Conservation (phyloP, 768 basidiomycete genomes). For the Leucogyrophana mollusca region DNA sequence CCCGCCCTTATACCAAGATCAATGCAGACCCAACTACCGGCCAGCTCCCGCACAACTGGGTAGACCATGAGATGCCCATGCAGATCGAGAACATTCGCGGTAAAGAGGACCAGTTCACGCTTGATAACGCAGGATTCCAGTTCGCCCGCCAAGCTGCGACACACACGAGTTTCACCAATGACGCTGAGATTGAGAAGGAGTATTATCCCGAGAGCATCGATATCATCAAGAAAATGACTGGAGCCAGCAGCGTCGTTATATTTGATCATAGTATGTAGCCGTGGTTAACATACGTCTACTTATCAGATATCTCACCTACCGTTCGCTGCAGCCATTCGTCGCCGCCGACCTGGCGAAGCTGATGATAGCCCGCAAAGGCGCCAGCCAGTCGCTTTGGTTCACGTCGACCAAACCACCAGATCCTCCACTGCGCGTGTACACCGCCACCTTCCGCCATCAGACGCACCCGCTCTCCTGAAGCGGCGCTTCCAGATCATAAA, state of each 20-base stretch:
- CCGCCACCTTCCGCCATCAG: conserved; percentile 40
- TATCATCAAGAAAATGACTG: conserved; percentile 37
- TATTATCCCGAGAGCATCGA: conserved; percentile 41
- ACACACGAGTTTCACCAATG: conserved; percentile 31
- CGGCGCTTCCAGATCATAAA: conserved; percentile 53
- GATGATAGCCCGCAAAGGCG: conserved; percentile 39
- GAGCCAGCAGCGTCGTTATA: conserved; percentile 36
- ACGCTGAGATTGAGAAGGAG: conserved; percentile 32
- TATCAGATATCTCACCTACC: not conserved
- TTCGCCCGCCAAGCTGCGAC: conserved; percentile 20
- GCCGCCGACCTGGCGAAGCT: conserved; percentile 34
- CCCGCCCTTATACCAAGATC: conserved; percentile 13
- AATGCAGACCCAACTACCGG: conserved; percentile 17
- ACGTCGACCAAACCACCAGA: conserved; percentile 44
- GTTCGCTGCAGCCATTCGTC: conserved; percentile 37
- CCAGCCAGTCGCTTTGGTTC: conserved; percentile 41
- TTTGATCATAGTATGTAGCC: conserved; percentile 40
- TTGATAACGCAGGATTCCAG: conserved; percentile 38
- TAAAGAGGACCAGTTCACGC: conserved; percentile 27
- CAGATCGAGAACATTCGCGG: conserved; percentile 33
- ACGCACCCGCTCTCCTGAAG: conserved; percentile 38
- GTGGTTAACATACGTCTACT: not conserved
- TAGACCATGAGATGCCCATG: conserved; percentile 9
- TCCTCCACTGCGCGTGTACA: conserved; percentile 42
- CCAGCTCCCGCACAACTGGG: conserved; percentile 18